Base-by-base conservation (phyloP, 2,329 filamentous ascomycete species). In the Aspergillus persii region DNA sequence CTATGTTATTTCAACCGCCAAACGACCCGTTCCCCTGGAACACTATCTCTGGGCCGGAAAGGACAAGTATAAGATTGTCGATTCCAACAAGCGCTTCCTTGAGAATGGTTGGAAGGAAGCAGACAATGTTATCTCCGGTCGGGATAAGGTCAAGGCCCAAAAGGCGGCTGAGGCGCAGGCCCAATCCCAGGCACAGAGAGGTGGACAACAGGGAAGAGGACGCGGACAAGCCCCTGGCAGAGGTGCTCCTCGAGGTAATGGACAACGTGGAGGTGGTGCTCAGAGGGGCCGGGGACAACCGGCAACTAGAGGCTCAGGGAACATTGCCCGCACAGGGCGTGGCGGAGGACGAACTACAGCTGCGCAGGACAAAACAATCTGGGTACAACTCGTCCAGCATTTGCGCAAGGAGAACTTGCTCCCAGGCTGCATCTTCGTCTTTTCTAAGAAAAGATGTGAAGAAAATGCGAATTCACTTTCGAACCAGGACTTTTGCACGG, bases 31-130 rank as follows among this genome's bases (percentile, higher is more conserved):
- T 0, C 95, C 95, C 0, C 80, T 99, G 2, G 95, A 99, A 69
- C 95, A 99, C 74, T 99, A 94, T 69, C 83, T 99, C 1, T 99
- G 95, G 95, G 93, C 92, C 4, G 90, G 89, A 59, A 98, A 97
- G 74, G 86, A 88, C 41, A 95, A 96, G 71, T 84, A 92, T 79
- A 97, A 96, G 76, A 97, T 99, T 68, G 95, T 99, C 12, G 91
- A 96, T 68, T 85, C 91, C 0, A 90, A 96, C 59, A 97, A 97
- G 79, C 89, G 87, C 54, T 99, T 98, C 73, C 78, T 96, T 8
- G 93, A 97, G 63, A 89, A 88, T 65, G 95, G 94, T 0, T 98
- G 94, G 92, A 98, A 97, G 72, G 90, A 94, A 60, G 94, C 94
- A 12, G 95, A 96, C 68, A 85, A 89, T 68, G 86, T 89, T 1